phyloP scores from a whole-genome alignment of 768 basidiomycete species.

The Boletus rubescentipes region DNA sequence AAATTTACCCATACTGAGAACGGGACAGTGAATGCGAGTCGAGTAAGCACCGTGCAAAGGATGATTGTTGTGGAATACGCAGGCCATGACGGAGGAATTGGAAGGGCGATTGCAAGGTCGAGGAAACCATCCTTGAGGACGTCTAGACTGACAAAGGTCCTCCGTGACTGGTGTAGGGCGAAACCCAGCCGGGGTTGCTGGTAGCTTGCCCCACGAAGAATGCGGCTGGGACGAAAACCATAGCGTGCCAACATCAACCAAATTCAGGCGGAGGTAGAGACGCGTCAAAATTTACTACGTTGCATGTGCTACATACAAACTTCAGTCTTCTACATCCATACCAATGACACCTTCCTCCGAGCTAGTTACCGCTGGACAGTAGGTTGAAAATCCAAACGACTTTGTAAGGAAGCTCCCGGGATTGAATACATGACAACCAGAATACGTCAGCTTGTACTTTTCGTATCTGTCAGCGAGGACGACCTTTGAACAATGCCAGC shows the following conservation, averaged over 20 bases:
- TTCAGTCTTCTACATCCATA: slow-evolving; percentile 38
- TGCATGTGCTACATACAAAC: not conserved
- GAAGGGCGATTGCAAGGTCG: slow-evolving; percentile 74
- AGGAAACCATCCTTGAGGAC: slow-evolving; percentile 63
- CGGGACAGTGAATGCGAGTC: slow-evolving; percentile 62
- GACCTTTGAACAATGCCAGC: slow-evolving; percentile 46
- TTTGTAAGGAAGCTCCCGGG: slow-evolving; percentile 89
- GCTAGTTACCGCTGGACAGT: slow-evolving; percentile 79
- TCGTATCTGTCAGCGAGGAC: slow-evolving; percentile 96
- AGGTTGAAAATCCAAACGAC: slow-evolving; percentile 85
- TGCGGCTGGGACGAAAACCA: slow-evolving; percentile 12
- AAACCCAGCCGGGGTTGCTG: slow-evolving; percentile 3
- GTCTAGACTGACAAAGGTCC: slow-evolving; percentile 26
- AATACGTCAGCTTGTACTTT: slow-evolving; percentile 93
- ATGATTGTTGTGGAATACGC: slow-evolving; percentile 77
- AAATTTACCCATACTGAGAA: slow-evolving; percentile 69
- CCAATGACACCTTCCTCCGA: slow-evolving; percentile 73
- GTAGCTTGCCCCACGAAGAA: slow-evolving; percentile 8
- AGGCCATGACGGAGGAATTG: slow-evolving; percentile 65
- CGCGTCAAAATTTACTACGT: too few species aligned
- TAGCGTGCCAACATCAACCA: slow-evolving; percentile 27
- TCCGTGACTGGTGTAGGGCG: slow-evolving; percentile 8
- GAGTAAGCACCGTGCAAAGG: slow-evolving; percentile 58
- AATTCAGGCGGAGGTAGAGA: not conserved
- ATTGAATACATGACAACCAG: slow-evolving; percentile 98